phyloP scores from a whole-genome alignment of 83 land plant genomes.

The Picea mariana region DNA sequence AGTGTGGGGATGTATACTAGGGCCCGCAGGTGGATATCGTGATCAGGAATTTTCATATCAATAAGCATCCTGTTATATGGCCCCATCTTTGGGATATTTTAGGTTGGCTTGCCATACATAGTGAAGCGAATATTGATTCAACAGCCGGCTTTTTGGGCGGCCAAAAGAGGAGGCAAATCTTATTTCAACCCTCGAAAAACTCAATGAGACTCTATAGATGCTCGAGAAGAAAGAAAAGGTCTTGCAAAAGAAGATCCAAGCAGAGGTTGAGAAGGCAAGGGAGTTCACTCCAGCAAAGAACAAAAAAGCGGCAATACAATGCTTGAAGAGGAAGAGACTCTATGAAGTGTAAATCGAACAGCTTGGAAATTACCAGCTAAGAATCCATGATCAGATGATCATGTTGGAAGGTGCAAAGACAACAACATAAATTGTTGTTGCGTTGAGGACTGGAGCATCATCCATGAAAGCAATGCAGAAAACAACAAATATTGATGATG shows the following conservation, averaged over 20 bases:
- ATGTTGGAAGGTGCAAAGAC: conserved; percentile 94
- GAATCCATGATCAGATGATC: conserved; percentile 95
- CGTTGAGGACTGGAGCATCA: conserved; percentile 82
- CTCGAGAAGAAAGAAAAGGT: conserved; percentile 68
- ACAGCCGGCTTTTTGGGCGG: too few relatives aligned
- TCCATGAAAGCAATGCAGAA: conserved; percentile 96
- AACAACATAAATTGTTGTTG: conserved; percentile 92
- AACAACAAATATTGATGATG: too few relatives aligned
- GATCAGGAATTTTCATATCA: too few relatives aligned
- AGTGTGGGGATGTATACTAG: too few relatives aligned
- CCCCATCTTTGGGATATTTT: too few relatives aligned
- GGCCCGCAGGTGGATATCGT: too few relatives aligned
- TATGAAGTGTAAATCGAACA: conserved; percentile 90
- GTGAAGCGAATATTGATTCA: too few relatives aligned
- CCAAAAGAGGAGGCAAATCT: too few relatives aligned
- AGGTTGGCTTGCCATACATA: too few relatives aligned
- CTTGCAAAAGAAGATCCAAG: conserved; percentile 49
- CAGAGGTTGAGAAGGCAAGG: conserved; percentile 60
- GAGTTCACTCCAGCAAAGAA: conserved; percentile 57
- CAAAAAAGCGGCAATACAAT: conserved; percentile 85
- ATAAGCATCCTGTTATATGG: too few relatives aligned
- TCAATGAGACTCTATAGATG: conserved; percentile 75
- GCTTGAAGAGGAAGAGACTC: conserved; percentile 83
- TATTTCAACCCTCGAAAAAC: too few relatives aligned
- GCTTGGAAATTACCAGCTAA: conserved; percentile 88